These are phyloP conservation scores for Acorus calamus DNA, from an alignment of 106 monocot species.

Conservation along the genomic window DNA sequence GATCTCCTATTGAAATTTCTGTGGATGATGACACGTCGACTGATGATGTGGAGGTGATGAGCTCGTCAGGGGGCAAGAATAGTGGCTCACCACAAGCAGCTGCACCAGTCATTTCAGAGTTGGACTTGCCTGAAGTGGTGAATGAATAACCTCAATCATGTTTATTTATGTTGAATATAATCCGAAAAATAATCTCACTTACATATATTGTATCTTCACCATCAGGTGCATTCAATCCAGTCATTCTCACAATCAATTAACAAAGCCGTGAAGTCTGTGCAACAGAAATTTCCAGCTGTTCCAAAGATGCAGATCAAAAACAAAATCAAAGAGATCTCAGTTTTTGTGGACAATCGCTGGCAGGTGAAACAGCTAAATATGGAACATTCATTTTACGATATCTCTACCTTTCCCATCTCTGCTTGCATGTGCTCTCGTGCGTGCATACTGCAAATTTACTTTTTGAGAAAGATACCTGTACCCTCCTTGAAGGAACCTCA, in stretches of 20 bases:
- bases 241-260: slow-evolving; percentile 41
- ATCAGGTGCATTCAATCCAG: slow-evolving; percentile 48
- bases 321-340: slow-evolving; percentile 58
- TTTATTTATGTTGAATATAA: not conserved
- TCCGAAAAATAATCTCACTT: not conserved
- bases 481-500: too few relatives aligned
- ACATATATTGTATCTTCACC: not conserved
- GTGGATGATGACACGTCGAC: slow-evolving; percentile 3
- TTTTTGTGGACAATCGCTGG: slow-evolving; percentile 74
- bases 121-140: slow-evolving; percentile 70
- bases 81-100: slow-evolving; percentile 7
- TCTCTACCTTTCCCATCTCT: not conserved
- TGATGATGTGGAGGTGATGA: slow-evolving; percentile 16
- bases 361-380: slow-evolving; percentile 27
- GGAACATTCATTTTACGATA: not conserved
- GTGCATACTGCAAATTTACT: too few relatives aligned
- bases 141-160: slow-evolving; percentile 6
- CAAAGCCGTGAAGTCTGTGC: slow-evolving; percentile 54
- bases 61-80: slow-evolving; percentile 9
- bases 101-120: slow-evolving; percentile 26
- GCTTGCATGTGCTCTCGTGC: too few relatives aligned
- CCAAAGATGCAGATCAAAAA: slow-evolving; percentile 59
- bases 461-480: too few relatives aligned
- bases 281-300: slow-evolving; percentile 39
- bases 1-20: slow-evolving; percentile 29